Percentiles rank a stretch among this genome's conserved stretches.
Conservation (phyloP, 139 green algal species). For the Chlorella sp. region DNA sequence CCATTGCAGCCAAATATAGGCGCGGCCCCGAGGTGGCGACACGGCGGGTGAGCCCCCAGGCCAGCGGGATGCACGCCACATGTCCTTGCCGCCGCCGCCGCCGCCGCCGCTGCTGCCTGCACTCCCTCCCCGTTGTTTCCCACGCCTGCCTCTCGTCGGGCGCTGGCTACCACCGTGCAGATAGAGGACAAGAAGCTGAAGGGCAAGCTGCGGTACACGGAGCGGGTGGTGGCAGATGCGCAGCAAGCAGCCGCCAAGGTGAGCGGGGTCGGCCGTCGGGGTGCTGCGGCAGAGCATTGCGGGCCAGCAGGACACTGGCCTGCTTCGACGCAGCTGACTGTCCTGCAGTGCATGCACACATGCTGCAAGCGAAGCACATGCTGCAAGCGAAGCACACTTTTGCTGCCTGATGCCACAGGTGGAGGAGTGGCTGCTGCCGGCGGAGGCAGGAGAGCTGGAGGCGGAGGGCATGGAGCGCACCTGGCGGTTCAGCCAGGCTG, state of each 20-base stretch:
- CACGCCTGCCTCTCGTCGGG: neutral
- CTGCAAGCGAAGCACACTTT: no score
- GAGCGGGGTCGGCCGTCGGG: no score
- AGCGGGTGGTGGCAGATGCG: conserved; percentile 69
- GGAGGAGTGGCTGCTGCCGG: conserved; percentile 89
- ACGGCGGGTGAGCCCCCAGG: neutral
- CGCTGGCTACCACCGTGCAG: neutral
- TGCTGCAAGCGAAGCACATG: no score
- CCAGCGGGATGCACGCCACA: no score
- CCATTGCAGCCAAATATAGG: conserved; percentile 50
- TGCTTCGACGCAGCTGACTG: no score
- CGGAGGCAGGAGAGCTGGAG: conserved; percentile 82
- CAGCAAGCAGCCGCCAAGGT: conserved; percentile 62
- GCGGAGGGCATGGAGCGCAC: conserved; percentile 93
- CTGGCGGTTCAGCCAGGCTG: conserved; percentile 86
- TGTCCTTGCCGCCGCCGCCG: neutral
- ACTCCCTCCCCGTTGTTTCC: neutral
- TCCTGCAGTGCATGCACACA: no score
- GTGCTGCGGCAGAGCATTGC: no score
- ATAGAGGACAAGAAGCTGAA: conserved; percentile 91
- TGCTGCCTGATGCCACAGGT: neutral
- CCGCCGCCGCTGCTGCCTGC: neutral
- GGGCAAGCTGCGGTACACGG: conserved; percentile 72
- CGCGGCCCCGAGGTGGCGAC: conserved; percentile 43
- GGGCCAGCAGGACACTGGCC: no score